Conservation (phyloP, 352 stramenopile genomes). For the Pythium brachiatum region DNA sequence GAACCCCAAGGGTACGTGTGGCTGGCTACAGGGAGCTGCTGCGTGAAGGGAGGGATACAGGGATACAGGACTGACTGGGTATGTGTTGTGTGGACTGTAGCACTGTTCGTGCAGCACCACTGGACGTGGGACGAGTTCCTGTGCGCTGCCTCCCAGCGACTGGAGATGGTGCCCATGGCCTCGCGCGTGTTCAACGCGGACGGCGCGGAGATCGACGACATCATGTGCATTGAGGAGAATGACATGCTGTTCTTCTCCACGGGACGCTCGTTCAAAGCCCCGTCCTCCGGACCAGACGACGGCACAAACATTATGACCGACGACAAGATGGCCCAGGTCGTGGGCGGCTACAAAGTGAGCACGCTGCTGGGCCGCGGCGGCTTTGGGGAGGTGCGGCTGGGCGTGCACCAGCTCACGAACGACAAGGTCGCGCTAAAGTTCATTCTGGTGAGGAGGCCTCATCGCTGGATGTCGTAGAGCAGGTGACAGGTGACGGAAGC, state of each 20-base stretch:
- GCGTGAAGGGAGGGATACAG: no score
- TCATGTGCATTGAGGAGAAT: constrained; percentile 90
- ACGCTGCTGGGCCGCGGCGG: constrained; percentile 74
- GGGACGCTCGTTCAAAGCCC: constrained; percentile 72
- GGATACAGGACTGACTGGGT: constrained; percentile 4
- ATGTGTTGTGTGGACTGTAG: constrained; percentile 21
- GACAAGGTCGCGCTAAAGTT: constrained; percentile 89
- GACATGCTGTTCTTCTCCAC: constrained; percentile 90
- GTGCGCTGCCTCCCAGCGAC: constrained; percentile 69
- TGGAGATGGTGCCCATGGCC: constrained; percentile 82
- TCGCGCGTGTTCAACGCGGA: constrained; percentile 85
- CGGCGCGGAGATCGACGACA: constrained; percentile 83
- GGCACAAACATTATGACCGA: constrained; percentile 31
- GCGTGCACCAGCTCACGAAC: constrained; percentile 81
- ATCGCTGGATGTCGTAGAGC: no score
- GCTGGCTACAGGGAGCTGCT: background rate
- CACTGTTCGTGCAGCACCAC: constrained; percentile 79
- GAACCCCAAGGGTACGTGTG: constrained; percentile 53
- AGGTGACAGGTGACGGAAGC: no score
- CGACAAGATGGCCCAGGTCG: constrained; percentile 63
- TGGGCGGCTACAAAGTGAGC: constrained; percentile 79
- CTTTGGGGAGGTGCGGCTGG: constrained; percentile 78
- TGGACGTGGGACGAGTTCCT: constrained; percentile 88
- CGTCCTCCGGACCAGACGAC: constrained; percentile 48
- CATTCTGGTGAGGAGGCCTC: constrained; percentile 65